phyloP scores from a whole-genome alignment of 768 basidiomycete species.

The Lactifluus volemus region DNA sequence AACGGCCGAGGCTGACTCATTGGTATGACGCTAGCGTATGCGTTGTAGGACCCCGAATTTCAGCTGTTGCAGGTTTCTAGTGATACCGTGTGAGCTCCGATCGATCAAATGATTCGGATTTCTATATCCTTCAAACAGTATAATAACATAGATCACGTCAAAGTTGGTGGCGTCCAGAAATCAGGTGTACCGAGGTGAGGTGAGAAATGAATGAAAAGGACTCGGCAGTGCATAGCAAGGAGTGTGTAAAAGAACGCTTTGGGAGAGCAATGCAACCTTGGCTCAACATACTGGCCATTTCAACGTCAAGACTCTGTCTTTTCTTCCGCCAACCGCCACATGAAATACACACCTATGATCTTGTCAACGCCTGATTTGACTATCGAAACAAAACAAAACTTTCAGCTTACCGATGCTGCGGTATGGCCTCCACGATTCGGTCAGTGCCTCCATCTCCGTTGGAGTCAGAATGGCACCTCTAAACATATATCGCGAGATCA shows the following conservation, averaged over 20 bases:
- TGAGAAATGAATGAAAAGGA: not conserved
- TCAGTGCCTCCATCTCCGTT: constrained; percentile 72
- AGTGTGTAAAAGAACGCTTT: not conserved
- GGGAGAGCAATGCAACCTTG: not conserved
- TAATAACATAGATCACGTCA: not conserved
- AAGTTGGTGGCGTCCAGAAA: no score
- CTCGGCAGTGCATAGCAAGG: not conserved
- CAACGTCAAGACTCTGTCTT: not conserved
- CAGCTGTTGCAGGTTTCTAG: not conserved
- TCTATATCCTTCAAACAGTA: not conserved
- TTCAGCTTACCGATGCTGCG: constrained; percentile 57
- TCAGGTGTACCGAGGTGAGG: not conserved
- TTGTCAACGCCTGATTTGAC: constrained; percentile 1
- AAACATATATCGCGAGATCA: not conserved
- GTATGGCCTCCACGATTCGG: constrained; percentile 73
- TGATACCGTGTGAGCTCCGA: not conserved
- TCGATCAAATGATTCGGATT: not conserved
- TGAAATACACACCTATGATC: constrained; percentile 64
- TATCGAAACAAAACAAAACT: not conserved
- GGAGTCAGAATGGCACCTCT: constrained; percentile 72
- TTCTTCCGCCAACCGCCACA: constrained; percentile 69
- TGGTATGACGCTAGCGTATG: no score
- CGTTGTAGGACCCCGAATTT: not conserved
- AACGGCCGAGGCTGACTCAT: not conserved
- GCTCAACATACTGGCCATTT: not conserved